Conservation (phyloP, 805 yeast genomes). For the Cyberlindnera mrakii region DNA sequence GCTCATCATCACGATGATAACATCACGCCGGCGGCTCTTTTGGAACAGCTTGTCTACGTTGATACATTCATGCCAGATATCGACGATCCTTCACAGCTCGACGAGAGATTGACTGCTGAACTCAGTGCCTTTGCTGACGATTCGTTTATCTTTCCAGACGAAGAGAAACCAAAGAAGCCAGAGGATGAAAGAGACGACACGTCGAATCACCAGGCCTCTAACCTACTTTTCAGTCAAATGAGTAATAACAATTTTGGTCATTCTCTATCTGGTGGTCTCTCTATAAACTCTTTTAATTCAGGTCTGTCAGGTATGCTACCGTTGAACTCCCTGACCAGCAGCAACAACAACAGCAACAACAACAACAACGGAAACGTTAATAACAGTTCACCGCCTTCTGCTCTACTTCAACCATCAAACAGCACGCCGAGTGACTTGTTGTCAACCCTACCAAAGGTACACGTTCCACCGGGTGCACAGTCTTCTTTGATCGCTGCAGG, state of each 20-base stretch:
- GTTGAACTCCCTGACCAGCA: neutral
- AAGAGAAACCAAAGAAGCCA: constrained; percentile 49
- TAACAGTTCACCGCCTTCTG: neutral
- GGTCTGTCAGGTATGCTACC: neutral
- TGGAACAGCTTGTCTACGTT: constrained; percentile 76
- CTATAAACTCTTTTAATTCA: neutral
- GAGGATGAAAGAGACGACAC: constrained; percentile 13
- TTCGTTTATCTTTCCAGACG: constrained; percentile 75
- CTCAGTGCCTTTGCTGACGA: constrained; percentile 81
- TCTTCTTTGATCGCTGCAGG: constrained; percentile 60
- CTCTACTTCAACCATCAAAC: constrained; percentile 6
- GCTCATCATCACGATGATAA: constrained; percentile 7
- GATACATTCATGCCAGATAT: constrained; percentile 64
- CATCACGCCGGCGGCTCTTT: constrained; percentile 36
- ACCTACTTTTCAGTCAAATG: neutral
- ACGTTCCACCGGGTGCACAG: constrained; percentile 71
- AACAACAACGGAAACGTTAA: too few relatives aligned
- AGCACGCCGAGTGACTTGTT: constrained; percentile 25
- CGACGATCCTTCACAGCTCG: constrained; percentile 37
- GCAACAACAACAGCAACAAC: neutral
- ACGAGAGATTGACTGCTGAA: constrained; percentile 54
- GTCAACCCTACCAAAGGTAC: constrained; percentile 48
- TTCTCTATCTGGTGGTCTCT: neutral
- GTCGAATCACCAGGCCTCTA: neutral
- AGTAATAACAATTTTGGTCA: neutral